Percentiles rank a stretch among this genome's conserved stretches.
Evolutionary conservation across 768 basidiomycete genomes (phyloP).

Genomic region (Chiua virens): DNA sequence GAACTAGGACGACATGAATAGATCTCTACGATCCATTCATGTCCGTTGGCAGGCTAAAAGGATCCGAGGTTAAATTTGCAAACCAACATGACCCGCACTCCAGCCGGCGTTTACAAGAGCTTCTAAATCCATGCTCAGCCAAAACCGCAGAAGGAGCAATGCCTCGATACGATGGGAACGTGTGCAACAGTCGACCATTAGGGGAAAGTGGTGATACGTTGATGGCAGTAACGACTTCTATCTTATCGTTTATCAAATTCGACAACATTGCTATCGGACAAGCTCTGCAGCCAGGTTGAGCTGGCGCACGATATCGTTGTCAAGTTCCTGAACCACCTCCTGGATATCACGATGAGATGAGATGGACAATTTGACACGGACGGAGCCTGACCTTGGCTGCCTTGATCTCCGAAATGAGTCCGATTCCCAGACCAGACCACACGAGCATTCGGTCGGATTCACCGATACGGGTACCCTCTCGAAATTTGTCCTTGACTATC

Average conservation of each 20-base stretch:
- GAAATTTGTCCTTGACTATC: constrained; percentile 43
- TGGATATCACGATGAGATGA: constrained; percentile 25
- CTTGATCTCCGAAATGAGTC: constrained; percentile 48
- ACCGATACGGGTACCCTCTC: constrained; percentile 42
- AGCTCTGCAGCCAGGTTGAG: constrained; percentile 32
- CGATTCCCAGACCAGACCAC: constrained; percentile 72
- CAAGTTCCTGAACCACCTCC: constrained; percentile 57
- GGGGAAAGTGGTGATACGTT: neutral
- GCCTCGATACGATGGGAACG: constrained; percentile 22
- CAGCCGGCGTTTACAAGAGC: neutral
- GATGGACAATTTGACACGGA: neutral
- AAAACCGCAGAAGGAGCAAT: constrained; percentile 4
- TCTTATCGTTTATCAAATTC: constrained; percentile 24
- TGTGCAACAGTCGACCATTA: neutral
- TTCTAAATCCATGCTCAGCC: constrained; percentile 8
- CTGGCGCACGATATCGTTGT: constrained; percentile 42
- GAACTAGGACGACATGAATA: neutral
- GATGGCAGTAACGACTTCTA: constrained; percentile 4
- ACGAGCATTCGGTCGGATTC: constrained; percentile 55
- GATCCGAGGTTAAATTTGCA: constrained; percentile 7
- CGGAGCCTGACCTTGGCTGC: constrained; percentile 36
- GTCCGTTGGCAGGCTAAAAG: constrained; percentile 12
- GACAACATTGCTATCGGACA: constrained; percentile 18
- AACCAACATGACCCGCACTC: constrained; percentile 8
- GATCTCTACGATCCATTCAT: constrained; percentile 8